Evolutionary conservation across 768 basidiomycete genomes (phyloP).

Genomic region (Termitomyces heimii): DNA sequence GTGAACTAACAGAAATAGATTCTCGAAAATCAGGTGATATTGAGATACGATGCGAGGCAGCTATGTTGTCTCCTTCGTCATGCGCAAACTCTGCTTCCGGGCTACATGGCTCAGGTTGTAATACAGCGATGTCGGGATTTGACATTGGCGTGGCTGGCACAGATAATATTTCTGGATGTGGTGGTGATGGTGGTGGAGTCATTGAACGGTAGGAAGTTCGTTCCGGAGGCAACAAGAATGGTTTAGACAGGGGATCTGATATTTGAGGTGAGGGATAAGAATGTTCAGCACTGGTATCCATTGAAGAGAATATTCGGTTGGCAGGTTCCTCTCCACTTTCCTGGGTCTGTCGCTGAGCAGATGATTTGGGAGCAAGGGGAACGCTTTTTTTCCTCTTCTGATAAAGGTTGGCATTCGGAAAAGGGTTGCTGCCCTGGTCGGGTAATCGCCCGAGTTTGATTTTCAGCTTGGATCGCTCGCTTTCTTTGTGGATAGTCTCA

Average conservation of each 20-base stretch:
- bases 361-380: conserved; percentile 14
- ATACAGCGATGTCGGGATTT: conserved; percentile 22
- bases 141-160: conserved; percentile 18
- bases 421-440: conserved; percentile 16
- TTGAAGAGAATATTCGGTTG: not conserved
- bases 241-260: not conserved
- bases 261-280: not conserved
- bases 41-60: not conserved
- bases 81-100: conserved; percentile 4
- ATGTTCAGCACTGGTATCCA: not conserved
- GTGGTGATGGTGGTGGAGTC: not conserved
- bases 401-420: conserved; percentile 15
- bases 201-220: not conserved
- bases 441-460: conserved; percentile 23
- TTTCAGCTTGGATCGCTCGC: conserved; percentile 29
- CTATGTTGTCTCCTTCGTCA: not conserved
- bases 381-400: conserved; percentile 19
- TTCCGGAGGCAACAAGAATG: not conserved
- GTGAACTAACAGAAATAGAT: not conserved
- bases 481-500: conserved; percentile 22
- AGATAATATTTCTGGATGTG: not conserved
- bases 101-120: conserved; percentile 7
- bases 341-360: conserved; percentile 1
- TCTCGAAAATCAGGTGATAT: conserved; percentile 4
- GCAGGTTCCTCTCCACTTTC: not conserved